Base-by-base conservation (phyloP, 1,284 basidiomycete genomes). In the Leccinum proliferum region DNA sequence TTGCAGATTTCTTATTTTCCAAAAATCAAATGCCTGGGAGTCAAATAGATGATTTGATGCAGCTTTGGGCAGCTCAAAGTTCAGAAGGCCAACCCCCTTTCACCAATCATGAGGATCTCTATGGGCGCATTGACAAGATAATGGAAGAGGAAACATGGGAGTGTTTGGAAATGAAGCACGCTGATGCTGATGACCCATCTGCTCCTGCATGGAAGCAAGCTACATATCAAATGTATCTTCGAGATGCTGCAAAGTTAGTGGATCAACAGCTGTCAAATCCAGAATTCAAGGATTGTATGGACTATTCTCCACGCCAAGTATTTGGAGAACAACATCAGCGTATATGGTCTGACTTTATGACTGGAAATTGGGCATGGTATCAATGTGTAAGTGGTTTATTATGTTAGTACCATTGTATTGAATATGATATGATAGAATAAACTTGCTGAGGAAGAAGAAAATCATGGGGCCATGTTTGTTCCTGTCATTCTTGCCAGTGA, bases 401-500 rank as follows among this genome's bases (percentile, higher is more conserved):
- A 21, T 11, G 2, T 3, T 46, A 46, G 15, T 15, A 8, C 12
- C 12, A 15, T 46, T 46, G n/a, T n/a, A 21, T 21, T 21, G 21
- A 46, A 15, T 15, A 7, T 46, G 8, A 46, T 46, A 21, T 21
- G 21, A 6, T 9, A 46, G 43, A 46, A 46, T 46, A n/a, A 46
- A 9, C n/a, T 46, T n/a, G 14, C 43, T n/a, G n/a, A 46, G 11
- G 48, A 50, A 5, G 9, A 18, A 25, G 18, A 50, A 25, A 50
- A 50, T 25, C 18, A 50, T 50, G 48, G 48, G 18, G 48, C 48
- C 3, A 50, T 50, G 18, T 62, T 65, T 7, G 34, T 65, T 3
- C 63, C 25, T 0, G 14, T 65, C 1, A 35, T 65, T 2, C 41
- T 65, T 1, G 64, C 52, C 10, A 62, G 64, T 14, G 39, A 65